A percentile compares a stretch with the other conserved stretches of the same genome.
phyloP scores from a whole-genome alignment of 1,139 yeast genomes.

The Trichomonascaceae sp. region DNA sequence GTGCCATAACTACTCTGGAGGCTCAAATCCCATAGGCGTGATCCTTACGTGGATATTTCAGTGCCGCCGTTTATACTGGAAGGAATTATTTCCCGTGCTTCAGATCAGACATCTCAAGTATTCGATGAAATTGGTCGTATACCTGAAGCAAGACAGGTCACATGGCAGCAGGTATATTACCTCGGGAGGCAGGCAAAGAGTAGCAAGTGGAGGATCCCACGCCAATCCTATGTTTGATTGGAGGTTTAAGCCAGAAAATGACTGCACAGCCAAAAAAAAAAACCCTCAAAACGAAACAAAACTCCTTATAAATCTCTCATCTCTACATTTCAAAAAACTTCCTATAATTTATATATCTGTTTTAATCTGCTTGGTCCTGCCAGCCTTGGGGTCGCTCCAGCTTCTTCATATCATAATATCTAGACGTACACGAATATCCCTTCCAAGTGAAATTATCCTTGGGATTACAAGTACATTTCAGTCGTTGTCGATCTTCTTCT shows the following conservation, averaged over 20 bases:
- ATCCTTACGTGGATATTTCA: background rate
- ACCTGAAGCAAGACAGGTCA: background rate
- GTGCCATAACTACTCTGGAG: background rate
- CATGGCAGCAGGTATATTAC: background rate
- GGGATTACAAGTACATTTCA: slow-evolving; percentile 50
- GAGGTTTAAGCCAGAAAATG: too few relatives aligned
- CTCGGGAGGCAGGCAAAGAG: background rate
- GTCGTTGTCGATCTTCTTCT: slow-evolving; percentile 35
- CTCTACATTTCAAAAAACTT: background rate
- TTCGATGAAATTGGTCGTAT: background rate
- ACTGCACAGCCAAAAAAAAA: background rate
- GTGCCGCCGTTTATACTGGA: background rate
- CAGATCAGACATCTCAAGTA: background rate
- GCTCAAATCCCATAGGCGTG: background rate
- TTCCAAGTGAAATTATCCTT: slow-evolving; percentile 75
- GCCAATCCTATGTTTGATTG: too few relatives aligned
- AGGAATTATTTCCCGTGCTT: background rate
- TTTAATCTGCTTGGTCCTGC: slow-evolving; percentile 35
- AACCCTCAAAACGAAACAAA: too few relatives aligned
- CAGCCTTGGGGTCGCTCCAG: slow-evolving; percentile 70
- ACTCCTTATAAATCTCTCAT: too few relatives aligned
- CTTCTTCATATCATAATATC: slow-evolving; percentile 58
- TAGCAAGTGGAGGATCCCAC: background rate
- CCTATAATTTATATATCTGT: background rate
- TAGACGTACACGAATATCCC: slow-evolving; percentile 77